Evolutionary conservation across 1,139 yeast genomes (phyloP).

Genomic region (Candida tetrigidarum): DNA sequence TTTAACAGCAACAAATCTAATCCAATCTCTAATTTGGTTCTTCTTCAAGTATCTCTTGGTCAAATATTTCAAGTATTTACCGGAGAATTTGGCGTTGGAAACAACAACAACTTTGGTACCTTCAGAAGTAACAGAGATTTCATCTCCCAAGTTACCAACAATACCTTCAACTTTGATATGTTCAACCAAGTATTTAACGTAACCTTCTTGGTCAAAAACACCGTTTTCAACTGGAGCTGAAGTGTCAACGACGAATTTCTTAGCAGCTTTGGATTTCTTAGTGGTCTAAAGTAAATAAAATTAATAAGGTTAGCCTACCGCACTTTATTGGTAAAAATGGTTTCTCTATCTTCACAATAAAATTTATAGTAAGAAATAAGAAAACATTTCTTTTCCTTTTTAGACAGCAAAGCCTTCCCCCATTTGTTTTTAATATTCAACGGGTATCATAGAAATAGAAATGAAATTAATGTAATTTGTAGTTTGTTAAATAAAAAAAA

Average conservation of each 20-base stretch:
- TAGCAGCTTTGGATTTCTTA: conserved; percentile 78
- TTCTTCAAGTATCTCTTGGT: conserved; percentile 99
- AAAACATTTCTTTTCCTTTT: conserved; percentile 10
- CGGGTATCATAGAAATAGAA: conserved; percentile 11
- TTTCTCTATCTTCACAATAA: conserved; percentile 22
- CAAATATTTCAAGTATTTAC: conserved; percentile 99
- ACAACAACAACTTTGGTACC: conserved; percentile 87
- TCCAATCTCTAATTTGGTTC: conserved; percentile 99
- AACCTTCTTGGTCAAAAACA: conserved; percentile 96
- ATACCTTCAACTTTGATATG: conserved; percentile 99
- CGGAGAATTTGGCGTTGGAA: conserved; percentile 95
- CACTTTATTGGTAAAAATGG: conserved; percentile 29
- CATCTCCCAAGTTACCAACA: conserved; percentile 97
- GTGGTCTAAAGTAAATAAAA: conserved; percentile 58
- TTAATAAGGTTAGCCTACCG: conserved; percentile 60
- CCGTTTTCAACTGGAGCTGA: conserved; percentile 98
- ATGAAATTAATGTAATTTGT: background rate
- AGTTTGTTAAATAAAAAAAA: conserved; percentile 1
- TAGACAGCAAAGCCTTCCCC: conserved; percentile 22
- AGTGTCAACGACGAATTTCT: conserved; percentile 95
- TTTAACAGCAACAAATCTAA: conserved; percentile 97
- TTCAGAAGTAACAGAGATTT: conserved; percentile 85
- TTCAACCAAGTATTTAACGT: conserved; percentile 97
- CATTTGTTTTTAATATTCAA: conserved; percentile 4
- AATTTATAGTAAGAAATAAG: conserved; percentile 17